A percentile compares a stretch with the other conserved stretches of the same genome.
Conservation (phyloP, 768 basidiomycete species). For the Tricholoma sp. region DNA sequence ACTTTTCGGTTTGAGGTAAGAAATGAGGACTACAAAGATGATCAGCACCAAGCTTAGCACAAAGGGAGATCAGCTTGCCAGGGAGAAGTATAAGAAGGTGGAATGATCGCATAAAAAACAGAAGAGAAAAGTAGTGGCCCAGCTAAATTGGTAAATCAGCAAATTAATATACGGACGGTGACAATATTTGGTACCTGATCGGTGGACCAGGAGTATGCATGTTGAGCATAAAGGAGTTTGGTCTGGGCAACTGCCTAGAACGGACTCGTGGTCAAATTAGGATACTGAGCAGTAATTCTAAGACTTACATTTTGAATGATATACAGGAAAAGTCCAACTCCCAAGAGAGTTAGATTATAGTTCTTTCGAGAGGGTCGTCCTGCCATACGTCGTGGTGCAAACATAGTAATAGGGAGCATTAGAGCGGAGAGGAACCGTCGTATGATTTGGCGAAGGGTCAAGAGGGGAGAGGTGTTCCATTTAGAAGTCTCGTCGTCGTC, state of each 20-base stretch:
- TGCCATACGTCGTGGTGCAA: slow-evolving; percentile 51
- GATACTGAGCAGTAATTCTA: neutral
- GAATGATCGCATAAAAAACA: slow-evolving; percentile 60
- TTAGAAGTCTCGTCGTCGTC: slow-evolving; percentile 16
- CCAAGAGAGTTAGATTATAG: slow-evolving; percentile 72
- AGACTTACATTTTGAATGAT: slow-evolving; percentile 57
- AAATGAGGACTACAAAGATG: slow-evolving; percentile 45
- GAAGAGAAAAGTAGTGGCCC: slow-evolving; percentile 70
- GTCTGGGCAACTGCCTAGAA: neutral
- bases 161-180: neutral
- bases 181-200: slow-evolving; percentile 34
- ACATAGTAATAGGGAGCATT: slow-evolving; percentile 63
- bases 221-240: slow-evolving; percentile 76
- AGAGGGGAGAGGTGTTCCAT: slow-evolving; percentile 26
- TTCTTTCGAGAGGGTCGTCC: slow-evolving; percentile 43
- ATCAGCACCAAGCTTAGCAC: neutral
- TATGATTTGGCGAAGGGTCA: slow-evolving; percentile 19
- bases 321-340: slow-evolving; percentile 57
- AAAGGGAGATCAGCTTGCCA: slow-evolving; percentile 35
- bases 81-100: slow-evolving; percentile 67
- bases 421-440: slow-evolving; percentile 36
- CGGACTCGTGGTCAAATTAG: neutral
- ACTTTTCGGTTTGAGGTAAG: slow-evolving; percentile 52
- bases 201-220: slow-evolving; percentile 65
- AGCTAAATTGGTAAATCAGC: slow-evolving; percentile 32